phyloP scores from a whole-genome alignment of 2,329 filamentous ascomycete genomes.

The Clonostachys rhizophaga region DNA sequence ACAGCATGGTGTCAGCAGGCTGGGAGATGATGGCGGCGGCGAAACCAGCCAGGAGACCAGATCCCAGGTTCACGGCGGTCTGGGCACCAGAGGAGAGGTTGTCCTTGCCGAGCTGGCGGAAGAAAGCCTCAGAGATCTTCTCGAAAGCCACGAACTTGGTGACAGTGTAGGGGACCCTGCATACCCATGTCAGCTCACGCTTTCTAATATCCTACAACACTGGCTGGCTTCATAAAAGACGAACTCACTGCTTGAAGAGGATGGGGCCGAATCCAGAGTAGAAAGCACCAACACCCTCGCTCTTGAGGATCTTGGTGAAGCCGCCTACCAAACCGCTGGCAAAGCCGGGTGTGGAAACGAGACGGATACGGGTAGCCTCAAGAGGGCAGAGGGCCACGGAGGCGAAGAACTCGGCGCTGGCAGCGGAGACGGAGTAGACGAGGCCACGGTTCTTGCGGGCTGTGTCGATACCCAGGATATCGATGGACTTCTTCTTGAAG shows the following conservation, averaged over 20 bases:
- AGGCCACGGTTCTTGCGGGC: constrained; percentile 68
- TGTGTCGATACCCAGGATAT: constrained; percentile 66
- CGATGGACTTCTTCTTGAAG: constrained; percentile 84
- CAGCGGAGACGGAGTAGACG: constrained; percentile 66
- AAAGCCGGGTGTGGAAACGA: constrained; percentile 76
- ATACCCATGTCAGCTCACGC: constrained; percentile 19
- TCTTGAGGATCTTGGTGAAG: constrained; percentile 71
- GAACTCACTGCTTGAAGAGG: constrained; percentile 38
- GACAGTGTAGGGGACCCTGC: constrained; percentile 74
- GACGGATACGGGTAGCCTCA: constrained; percentile 82
- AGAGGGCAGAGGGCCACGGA: constrained; percentile 79
- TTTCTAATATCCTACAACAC: not conserved
- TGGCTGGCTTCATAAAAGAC: not conserved
- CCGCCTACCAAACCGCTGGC: constrained; percentile 68
- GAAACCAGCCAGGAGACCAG: constrained; percentile 46
- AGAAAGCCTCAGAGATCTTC: constrained; percentile 69
- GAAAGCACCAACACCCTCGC: constrained; percentile 74
- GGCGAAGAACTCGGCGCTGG: constrained; percentile 56
- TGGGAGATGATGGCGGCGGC: constrained; percentile 76
- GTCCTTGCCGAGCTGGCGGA: constrained; percentile 60
- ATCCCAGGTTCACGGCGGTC: constrained; percentile 67
- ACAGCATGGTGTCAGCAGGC: constrained; percentile 80
- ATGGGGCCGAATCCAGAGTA: constrained; percentile 82
- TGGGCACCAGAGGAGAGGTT: constrained; percentile 57
- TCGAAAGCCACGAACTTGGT: constrained; percentile 84